A percentile compares a stretch with the other conserved stretches of the same genome.
phyloP scores from a whole-genome alignment of 2,329 filamentous ascomycete species.

The Cladosporium halotolerans region DNA sequence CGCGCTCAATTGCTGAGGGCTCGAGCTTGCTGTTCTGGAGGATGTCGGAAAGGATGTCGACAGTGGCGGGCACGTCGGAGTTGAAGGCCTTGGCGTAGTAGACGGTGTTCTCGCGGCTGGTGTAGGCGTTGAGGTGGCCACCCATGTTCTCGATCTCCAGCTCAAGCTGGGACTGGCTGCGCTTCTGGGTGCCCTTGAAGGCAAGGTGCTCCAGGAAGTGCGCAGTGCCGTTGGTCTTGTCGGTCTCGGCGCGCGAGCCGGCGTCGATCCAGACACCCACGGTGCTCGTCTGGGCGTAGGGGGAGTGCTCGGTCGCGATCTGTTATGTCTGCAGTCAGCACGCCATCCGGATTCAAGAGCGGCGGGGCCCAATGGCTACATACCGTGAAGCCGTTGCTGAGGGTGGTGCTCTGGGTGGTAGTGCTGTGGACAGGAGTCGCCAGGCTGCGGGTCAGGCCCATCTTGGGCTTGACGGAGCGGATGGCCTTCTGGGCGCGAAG shows the following conservation, averaged over 20 bases:
- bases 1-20: conserved; percentile 83
- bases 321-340: conserved; percentile 36
- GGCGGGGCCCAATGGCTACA: conserved; percentile 21
- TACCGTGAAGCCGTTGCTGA: conserved; percentile 97
- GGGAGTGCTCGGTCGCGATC: conserved; percentile 97
- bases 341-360: neutral
- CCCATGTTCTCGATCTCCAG: conserved; percentile 99
- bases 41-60: conserved; percentile 98
- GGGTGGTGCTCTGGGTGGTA: conserved; percentile 92
- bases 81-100: conserved; percentile 99
- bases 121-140: conserved; percentile 98
- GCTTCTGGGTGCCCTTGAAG: conserved; percentile 97
- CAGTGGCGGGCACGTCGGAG: conserved; percentile 88
- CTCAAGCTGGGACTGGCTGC: conserved; percentile 95
- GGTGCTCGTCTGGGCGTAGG: conserved; percentile 95
- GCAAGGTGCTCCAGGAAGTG: conserved; percentile 99
- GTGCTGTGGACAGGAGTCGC: conserved; percentile 74
- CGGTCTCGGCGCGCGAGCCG: conserved; percentile 93
- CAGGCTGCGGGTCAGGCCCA: conserved; percentile 76
- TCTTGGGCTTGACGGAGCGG: conserved; percentile 57
- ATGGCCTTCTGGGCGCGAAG: conserved; percentile 82
- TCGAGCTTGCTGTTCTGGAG: conserved; percentile 99
- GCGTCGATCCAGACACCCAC: conserved; percentile 99
- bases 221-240: conserved; percentile 97
- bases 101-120: conserved; percentile 98